These are phyloP conservation scores for Phytopythium sindhum DNA, from an alignment of 352 stramenopile genomes.

Conservation along the genomic window DNA sequence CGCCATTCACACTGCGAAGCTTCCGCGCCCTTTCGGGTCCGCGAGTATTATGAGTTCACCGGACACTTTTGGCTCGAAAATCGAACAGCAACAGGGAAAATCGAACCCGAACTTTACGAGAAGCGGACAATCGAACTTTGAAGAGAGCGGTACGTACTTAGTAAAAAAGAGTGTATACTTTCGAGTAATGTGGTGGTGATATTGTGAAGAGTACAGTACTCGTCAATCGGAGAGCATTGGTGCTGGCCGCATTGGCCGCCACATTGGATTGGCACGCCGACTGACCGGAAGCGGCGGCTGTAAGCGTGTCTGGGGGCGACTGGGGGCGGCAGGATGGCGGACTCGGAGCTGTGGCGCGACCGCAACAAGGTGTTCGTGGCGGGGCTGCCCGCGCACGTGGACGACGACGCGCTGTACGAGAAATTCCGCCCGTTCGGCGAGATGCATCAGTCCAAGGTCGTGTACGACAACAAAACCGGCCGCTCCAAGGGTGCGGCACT, in stretches of 20 bases:
- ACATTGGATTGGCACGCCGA: neutral
- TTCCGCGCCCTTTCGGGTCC: no score
- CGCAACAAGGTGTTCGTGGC: slow-evolving; percentile 88
- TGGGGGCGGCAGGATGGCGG: slow-evolving; percentile 27
- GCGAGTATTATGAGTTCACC: no score
- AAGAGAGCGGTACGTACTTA: neutral
- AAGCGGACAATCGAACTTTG: neutral
- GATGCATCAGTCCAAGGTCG: slow-evolving; percentile 87
- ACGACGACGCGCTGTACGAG: slow-evolving; percentile 64
- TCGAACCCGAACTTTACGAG: neutral
- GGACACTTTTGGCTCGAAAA: neutral
- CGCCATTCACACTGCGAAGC: no score
- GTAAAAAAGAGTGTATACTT: neutral
- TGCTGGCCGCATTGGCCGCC: neutral
- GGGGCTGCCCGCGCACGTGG: slow-evolving; percentile 52
- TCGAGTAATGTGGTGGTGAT: neutral
- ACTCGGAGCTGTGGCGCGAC: slow-evolving; percentile 77
- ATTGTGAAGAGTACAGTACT: neutral
- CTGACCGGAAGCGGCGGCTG: neutral
- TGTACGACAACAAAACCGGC: slow-evolving; percentile 66
- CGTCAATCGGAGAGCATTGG: neutral
- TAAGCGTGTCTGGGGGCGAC: neutral
- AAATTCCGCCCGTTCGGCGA: slow-evolving; percentile 77
- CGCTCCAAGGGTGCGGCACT: slow-evolving; percentile 29
- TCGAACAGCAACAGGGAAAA: neutral